Evolutionary conservation across 2,329 filamentous ascomycete species (phyloP), one percentile per base, ranked within the genome.

Genomic region (Monosporascus sp.): DNA sequence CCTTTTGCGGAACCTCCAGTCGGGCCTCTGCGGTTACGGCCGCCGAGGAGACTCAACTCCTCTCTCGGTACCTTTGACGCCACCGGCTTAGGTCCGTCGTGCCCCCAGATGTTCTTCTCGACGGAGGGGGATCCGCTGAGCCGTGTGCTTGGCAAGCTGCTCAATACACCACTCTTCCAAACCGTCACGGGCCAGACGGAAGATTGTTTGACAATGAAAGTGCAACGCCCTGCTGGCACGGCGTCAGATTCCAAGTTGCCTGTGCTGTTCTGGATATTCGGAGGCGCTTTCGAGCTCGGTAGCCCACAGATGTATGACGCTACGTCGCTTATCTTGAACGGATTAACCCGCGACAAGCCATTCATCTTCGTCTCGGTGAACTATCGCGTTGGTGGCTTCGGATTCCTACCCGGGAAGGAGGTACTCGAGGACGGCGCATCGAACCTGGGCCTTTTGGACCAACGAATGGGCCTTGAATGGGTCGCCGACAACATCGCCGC

Each of bases 311-410:
- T 75, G 67, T 85, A 83, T 58, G 79, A 85, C 54, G 80, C 70
- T 4, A 67, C 72, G 4, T 70, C 69, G 43, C 69, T 83, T 11
- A 60, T 85, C 1, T 50, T 64, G 1, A 72, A 73, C 17, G 79
- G 75, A 3, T 65, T 81, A 38, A 54, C 64, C 3, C 67, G 67
- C 50, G 76, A 76, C 35, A 82, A 88, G 69, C 85, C 86, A 0
- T 83, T 93, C 57, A 72, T 95, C 47, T 89, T 86, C 51, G 88
- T 93, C 0, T 80, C 85, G 0, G 83, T 92, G 64, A 92, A 91
- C 71, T 92, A 95, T 70, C 85, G 88, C 2, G 74, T 89, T 0
- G 86, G 81, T 7, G 87, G 83, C 0, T 91, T 90, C 56, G 89
- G 88, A 0, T 91, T 90, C 70, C 65, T 91, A 65, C 79, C 83